Evolutionary conservation across 2,329 filamentous ascomycete genomes (phyloP).

Genomic region (Blastomyces emzantsi): DNA sequence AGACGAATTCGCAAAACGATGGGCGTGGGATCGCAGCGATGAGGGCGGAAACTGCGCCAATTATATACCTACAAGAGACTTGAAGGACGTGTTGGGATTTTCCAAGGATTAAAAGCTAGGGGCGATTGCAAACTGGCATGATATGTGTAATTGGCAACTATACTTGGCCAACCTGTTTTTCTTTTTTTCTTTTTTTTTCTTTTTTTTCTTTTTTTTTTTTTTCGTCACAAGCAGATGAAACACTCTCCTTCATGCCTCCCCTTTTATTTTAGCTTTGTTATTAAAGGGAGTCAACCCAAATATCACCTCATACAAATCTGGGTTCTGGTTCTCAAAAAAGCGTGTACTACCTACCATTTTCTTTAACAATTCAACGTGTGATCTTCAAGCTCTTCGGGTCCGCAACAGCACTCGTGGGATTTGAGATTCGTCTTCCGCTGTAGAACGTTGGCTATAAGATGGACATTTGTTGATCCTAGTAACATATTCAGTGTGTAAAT

Average conservation of each 20-base stretch:
- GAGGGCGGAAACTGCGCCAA: constrained; percentile 6
- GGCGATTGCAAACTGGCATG: background rate
- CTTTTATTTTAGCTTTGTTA: background rate
- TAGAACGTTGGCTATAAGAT: background rate
- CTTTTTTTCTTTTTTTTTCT: background rate
- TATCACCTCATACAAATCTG: background rate
- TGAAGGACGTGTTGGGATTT: constrained; percentile 6
- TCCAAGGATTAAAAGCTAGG: background rate
- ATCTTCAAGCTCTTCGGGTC: too few relatives aligned
- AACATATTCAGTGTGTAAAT: background rate
- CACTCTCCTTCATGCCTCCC: too few relatives aligned
- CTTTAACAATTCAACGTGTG: too few relatives aligned
- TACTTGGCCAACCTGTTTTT: too few relatives aligned
- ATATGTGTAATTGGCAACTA: background rate
- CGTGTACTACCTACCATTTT: too few relatives aligned
- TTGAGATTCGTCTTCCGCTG: background rate
- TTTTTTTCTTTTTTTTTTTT: background rate
- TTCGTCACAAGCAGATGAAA: too few relatives aligned
- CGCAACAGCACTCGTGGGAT: background rate
- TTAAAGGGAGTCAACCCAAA: background rate
- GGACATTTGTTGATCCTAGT: background rate
- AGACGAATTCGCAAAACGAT: background rate
- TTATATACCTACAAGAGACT: constrained; percentile 10
- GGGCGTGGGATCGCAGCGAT: constrained; percentile 11
- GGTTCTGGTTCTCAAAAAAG: background rate